Evolutionary conservation across 225 moss, liverwort and hornwort genomes (phyloP), one percentile per base, ranked within the genome.

Genomic region (Bryoerythrophyllum caledonicum): DNA sequence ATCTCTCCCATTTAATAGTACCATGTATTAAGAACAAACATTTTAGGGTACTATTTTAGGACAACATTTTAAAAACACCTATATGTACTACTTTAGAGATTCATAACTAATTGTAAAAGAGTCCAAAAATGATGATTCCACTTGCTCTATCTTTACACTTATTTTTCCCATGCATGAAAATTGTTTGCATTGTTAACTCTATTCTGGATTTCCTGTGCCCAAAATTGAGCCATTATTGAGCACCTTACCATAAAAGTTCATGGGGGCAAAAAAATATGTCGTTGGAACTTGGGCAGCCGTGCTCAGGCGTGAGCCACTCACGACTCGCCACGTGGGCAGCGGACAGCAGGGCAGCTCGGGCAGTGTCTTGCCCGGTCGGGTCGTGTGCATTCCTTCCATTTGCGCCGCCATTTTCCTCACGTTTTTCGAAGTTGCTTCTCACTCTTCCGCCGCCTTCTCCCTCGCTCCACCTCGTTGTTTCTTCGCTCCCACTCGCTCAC

Each of bases 51-150:
- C 17, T 32, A 54, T 30, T 69, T 69, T 52, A 51, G 69, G 17
- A 30, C 54, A 69, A 53, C 54, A 69, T 69, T 54, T 52, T 69
- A 69, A 14, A 30, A 69, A 69, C 69, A 69, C 69, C 32, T 69
- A 37, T 69, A 69, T 4, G 2, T 53, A 21, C 52, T 54, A 32
- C 69, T 69, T 54, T 30, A 69, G 17, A 53, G 54, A 53, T 69
- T 69, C 19, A 52, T 69, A 54, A 54, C 53, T 34, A 30, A 32
- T 69, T 69, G 53, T 52, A 69, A 26, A 28, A 69, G 55, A 34
- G 26, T 32, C 55, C 54, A 52, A 69, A 69, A 69, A 69, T 27
- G 27, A 60, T 60, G 32, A 60, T 60, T 60, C 60, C 60, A 60
- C 60, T 60, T 60, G 32, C 16, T 59, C 10, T 28, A 32, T 28